These are phyloP conservation scores for Melastoma candidum DNA, from an alignment of 441 rosid species.

Conservation along the genomic window DNA sequence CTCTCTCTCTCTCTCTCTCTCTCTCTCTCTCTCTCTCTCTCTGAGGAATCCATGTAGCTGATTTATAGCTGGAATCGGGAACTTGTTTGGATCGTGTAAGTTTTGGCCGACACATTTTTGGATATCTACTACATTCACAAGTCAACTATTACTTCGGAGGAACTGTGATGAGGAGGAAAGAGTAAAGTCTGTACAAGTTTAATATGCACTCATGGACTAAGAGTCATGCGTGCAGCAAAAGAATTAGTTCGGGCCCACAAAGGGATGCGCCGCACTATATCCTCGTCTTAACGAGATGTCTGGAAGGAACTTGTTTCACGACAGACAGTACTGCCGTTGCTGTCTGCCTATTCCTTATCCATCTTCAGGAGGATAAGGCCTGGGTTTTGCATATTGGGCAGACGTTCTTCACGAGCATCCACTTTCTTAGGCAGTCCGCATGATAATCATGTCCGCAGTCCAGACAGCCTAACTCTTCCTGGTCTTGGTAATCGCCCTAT, in stretches of 20 bases:
- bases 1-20: not conserved
- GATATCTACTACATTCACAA: no score
- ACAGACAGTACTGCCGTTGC: not conserved
- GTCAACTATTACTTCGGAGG: no score
- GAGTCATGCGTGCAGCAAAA: slow-evolving; percentile 11
- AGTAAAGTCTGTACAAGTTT: slow-evolving; percentile 49
- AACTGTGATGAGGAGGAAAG: not conserved
- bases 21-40: no score
- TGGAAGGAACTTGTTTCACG: not conserved
- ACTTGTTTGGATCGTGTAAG: no score
- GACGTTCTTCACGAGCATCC: slow-evolving; percentile 74
- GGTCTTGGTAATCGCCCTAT: slow-evolving; percentile 53
- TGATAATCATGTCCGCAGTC: slow-evolving; percentile 79
- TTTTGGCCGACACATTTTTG: no score
- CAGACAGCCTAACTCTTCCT: slow-evolving; percentile 51
- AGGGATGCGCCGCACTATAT: not conserved
- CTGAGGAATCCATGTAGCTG: no score
- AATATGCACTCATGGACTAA: slow-evolving; percentile 11
- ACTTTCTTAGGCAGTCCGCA: slow-evolving; percentile 69
- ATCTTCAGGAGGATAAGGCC: slow-evolving; percentile 34
- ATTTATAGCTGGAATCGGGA: no score
- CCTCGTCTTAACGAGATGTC: not conserved
- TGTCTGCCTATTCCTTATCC: not conserved
- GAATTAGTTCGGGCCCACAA: slow-evolving; percentile 11
- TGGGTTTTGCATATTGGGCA: slow-evolving; percentile 88